A percentile compares a stretch with the other conserved stretches of the same genome.
These are phyloP conservation scores for Annulohypoxylon moriforme DNA, from an alignment of 495 filamentous ascomycete species.

Conservation along the genomic window DNA sequence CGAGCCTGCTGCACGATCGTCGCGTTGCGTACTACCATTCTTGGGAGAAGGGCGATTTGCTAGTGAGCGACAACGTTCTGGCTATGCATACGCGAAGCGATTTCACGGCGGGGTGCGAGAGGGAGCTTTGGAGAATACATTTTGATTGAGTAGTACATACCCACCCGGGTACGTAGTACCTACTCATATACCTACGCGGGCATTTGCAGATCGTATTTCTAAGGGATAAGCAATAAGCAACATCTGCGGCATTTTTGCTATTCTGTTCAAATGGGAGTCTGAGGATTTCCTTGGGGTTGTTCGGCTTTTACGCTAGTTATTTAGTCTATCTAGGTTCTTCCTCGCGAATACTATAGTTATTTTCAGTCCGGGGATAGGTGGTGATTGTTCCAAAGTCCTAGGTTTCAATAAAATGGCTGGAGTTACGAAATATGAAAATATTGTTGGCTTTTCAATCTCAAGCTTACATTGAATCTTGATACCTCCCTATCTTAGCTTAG, in stretches of 20 bases:
- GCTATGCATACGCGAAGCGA: constrained; percentile 65
- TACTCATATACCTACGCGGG: no score
- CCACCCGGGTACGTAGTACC: no score
- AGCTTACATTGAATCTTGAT: no score
- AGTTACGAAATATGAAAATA: no score
- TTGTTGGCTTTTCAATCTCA: no score
- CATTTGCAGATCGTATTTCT: not conserved
- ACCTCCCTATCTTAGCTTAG: no score
- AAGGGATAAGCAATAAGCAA: not conserved
- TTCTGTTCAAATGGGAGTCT: not conserved
- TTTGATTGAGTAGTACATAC: constrained; percentile 25
- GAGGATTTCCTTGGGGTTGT: not conserved
- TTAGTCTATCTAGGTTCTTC: not conserved
- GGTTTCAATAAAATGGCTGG: no score
- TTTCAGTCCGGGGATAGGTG: no score
- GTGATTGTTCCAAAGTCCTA: no score
- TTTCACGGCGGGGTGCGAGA: constrained; percentile 44
- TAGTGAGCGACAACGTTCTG: constrained; percentile 64
- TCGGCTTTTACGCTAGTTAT: not conserved
- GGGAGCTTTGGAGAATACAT: constrained; percentile 37
- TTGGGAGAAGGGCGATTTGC: constrained; percentile 67
- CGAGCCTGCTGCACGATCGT: constrained; percentile 59
- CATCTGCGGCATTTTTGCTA: no score
- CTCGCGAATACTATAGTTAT: no score
- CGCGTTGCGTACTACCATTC: constrained; percentile 59